Base-by-base conservation (phyloP, 192 early-diverging fungal genomes). In the Funneliformis mosseae region DNA sequence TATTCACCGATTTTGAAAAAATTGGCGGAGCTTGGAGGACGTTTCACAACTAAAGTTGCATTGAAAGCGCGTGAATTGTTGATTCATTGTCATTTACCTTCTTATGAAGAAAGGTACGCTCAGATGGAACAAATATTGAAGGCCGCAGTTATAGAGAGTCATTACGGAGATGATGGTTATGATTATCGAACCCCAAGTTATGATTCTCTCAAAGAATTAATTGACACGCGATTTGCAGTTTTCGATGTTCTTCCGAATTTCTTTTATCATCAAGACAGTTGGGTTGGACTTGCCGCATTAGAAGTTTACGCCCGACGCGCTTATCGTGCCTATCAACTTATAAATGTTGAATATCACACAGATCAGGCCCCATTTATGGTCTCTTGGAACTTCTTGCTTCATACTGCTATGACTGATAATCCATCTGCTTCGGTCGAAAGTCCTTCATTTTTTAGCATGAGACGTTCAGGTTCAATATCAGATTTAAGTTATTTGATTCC, bases 281-380 rank as follows among this genome's bases (percentile, higher is more conserved):
- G 92, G 73, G 89, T 97, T 69, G 86, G 92, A 8, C 85, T 96
- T 80, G 93, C 95, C 1, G 97, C 98, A 27, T 90, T 98, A 43
- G 97, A 98, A 90, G 96, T 97, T 16, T 99, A 99, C 83, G 94
- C 95, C 73, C 92, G 97, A 74, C 97, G 97, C 79, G 96, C 98
- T 7, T 97, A 98, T 92, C 96, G 98, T 83, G 96, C 96, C 50
- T 99, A 99, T 88, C 91, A 95, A 81, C 92, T 99, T 64, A 90
- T 94, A 48, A 93, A 92, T 74, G 92, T 97, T 84, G 91, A 93
- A 85, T 93, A 93, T 74, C 79, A 88, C 76, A 88, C 92, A 39
- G 92, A 92, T 55, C 83, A 85, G 23, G 75, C 84, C 27, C 93
- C 94, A 21, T 91, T 91, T 69, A 87, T 93, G 74, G 85, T 95